Percentiles rank a stretch among this genome's conserved stretches.
These are phyloP conservation scores for Nakazawaea ishiwadae DNA, from an alignment of 805 yeast genomes.

Conservation along the genomic window DNA sequence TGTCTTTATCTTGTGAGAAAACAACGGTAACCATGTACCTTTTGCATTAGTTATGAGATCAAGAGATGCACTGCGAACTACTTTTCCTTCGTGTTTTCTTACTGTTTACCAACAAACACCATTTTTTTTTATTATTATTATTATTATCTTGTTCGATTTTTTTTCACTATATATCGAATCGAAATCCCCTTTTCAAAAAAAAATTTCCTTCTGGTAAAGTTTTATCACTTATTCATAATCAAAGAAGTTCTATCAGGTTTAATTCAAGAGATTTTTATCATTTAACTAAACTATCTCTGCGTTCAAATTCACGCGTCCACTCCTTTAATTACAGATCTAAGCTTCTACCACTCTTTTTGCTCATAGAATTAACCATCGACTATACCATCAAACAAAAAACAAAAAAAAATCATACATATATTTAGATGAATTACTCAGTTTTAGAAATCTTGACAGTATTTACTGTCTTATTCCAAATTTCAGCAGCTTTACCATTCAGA, in stretches of 20 bases:
- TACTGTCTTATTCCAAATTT: not conserved
- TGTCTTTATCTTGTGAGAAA: slow-evolving; percentile 2
- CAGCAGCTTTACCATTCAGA: slow-evolving; percentile 11
- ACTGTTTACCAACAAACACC: not conserved
- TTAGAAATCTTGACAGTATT: slow-evolving; percentile 16
- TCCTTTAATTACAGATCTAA: slow-evolving; percentile 13
- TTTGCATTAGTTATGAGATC: too few relatives aligned
- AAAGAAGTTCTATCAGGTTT: too few relatives aligned
- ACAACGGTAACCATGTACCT: too few relatives aligned
- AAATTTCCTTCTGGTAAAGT: too few relatives aligned
- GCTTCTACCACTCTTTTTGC: not conserved
- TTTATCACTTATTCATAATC: too few relatives aligned
- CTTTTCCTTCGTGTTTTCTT: not conserved
- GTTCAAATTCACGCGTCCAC: slow-evolving; percentile 19
- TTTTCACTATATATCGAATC: not conserved
- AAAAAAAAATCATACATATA: not conserved
- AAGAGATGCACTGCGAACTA: not conserved
- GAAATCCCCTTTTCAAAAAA: not conserved
- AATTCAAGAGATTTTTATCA: too few relatives aligned
- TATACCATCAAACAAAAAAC: not conserved
- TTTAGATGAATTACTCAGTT: slow-evolving; percentile 2
- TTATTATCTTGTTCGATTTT: too few relatives aligned
- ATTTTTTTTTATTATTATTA: too few relatives aligned
- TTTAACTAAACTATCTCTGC: not conserved
- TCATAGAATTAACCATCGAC: too few relatives aligned